phyloP scores from a whole-genome alignment of 768 basidiomycete species.

The Rhodotorula graminis region DNA sequence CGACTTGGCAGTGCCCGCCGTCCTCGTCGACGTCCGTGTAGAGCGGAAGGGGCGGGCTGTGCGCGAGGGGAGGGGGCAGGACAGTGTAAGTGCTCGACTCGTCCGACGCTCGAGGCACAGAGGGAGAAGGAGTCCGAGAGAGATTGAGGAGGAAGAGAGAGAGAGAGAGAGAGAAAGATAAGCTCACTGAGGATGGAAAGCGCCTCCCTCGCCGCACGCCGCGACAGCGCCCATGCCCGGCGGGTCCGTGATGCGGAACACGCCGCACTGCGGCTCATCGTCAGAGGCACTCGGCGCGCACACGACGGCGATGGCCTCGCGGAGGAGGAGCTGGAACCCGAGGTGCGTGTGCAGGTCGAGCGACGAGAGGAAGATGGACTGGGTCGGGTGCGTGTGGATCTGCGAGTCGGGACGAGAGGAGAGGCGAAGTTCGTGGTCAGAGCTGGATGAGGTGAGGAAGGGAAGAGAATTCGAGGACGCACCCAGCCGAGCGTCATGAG shows the following conservation, averaged over 20 bases:
- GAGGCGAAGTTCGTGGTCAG: no score
- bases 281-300: constrained; percentile 61
- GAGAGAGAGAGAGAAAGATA: not conserved
- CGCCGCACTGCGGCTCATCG: constrained; percentile 64
- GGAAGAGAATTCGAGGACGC: constrained; percentile 44
- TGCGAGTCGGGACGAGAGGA: constrained; percentile 43
- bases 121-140: not conserved
- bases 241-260: constrained; percentile 67
- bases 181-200: constrained; percentile 81
- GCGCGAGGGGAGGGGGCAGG: constrained; percentile 51
- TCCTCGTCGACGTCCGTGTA: constrained; percentile 60
- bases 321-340: constrained; percentile 80
- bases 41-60: constrained; percentile 10
- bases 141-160: not conserved
- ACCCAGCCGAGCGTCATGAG: constrained; percentile 91
- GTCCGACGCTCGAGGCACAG: not conserved
- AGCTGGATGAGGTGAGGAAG: not conserved
- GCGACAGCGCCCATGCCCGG: constrained; percentile 70
- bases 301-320: constrained; percentile 87
- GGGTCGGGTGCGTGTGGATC: constrained; percentile 91
- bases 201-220: constrained; percentile 63
- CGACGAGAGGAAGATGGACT: constrained; percentile 92
- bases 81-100: no score
- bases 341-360: constrained; percentile 88
- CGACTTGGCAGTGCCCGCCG: constrained; percentile 69